phyloP scores from a whole-genome alignment of 805 yeast species.

The Wickerhamiella sergipiensis region DNA sequence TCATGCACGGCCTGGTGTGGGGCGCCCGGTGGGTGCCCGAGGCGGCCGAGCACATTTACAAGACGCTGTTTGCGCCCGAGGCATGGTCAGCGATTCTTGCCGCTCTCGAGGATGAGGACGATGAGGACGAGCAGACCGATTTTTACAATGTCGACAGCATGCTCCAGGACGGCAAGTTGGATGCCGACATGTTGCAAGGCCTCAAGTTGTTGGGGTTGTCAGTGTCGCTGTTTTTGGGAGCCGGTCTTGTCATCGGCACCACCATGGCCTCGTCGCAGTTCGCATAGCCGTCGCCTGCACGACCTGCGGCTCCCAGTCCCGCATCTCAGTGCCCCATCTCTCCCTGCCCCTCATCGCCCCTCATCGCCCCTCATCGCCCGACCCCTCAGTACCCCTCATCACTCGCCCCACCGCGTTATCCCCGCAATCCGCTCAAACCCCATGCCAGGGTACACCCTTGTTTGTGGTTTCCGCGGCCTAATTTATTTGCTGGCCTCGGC shows the following conservation, averaged over 20 bases:
- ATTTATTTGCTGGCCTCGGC: background rate
- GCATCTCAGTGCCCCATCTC: too few species aligned
- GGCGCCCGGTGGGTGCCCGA: constrained; percentile 1
- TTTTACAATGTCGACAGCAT: background rate
- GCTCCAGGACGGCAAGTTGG: background rate
- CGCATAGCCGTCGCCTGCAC: too few species aligned
- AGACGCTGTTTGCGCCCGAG: constrained; percentile 1
- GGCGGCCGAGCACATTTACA: background rate
- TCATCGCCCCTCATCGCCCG: too few species aligned
- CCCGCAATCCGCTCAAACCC: background rate
- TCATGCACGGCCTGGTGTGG: background rate
- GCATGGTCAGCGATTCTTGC: background rate
- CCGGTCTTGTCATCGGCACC: constrained; percentile 15
- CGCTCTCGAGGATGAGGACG: background rate
- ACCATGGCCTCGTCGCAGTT: background rate
- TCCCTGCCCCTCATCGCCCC: too few species aligned
- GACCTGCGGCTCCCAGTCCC: too few species aligned
- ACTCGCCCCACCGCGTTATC: too few species aligned
- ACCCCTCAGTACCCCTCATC: too few species aligned
- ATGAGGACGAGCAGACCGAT: background rate
- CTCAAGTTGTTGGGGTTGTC: constrained; percentile 10
- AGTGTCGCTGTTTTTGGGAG: constrained; percentile 11
- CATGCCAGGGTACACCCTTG: too few species aligned
- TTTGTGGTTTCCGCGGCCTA: too few species aligned
- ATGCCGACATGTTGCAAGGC: constrained; percentile 4